Base-by-base conservation (phyloP, 305 asterid genomes). In the Nicotiana rustica region DNA sequence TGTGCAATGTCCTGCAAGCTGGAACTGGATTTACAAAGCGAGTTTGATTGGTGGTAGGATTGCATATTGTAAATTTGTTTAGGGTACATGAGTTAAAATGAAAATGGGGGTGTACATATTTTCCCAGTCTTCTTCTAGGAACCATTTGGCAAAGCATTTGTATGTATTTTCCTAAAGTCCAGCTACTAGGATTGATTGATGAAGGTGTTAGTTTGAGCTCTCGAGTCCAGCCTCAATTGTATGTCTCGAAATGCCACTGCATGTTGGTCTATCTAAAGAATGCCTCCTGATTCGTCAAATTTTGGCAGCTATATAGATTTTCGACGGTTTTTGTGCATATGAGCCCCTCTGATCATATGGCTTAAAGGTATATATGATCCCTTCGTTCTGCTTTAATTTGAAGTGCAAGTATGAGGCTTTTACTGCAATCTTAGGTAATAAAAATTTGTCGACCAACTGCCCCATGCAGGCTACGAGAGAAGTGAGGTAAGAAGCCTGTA, bases 101-200 rank as follows among this genome's bases (percentile, higher is more conserved):
- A 44, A 9, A 25, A 73, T 21, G 62, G 62, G 14, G 18, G 62
- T 73, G 79, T 73, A 73, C 21, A 73, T 49, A 73, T 73, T 47
- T 25, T 14, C 64, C 44, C 79, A 21, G 49, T 73, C 62, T 47
- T 73, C 61, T 73, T 47, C n/a, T 1, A 49, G 14, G 41, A 38
- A 4, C 35, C 14, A 3, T 14, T 73, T 71, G 29, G 21, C 65
- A 25, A 49, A 3, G 44, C 52, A 49, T 73, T 49, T 73, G 8
- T 49, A 49, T 75, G 44, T 75, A 49, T 52, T 75, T 75, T 52
- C 79, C 64, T 47, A 4, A 47, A 47, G 79, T 71, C 25, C 19
- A 3, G 19, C 60, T 44, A 47, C 41, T 17, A 38, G 57, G 77
- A 69, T 64, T 64, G 69, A 61, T 61, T 61, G 33, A 19, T 35